Conservation (phyloP, 2,329 filamentous ascomycete species). For the Phyllosticta capitalensis region DNA sequence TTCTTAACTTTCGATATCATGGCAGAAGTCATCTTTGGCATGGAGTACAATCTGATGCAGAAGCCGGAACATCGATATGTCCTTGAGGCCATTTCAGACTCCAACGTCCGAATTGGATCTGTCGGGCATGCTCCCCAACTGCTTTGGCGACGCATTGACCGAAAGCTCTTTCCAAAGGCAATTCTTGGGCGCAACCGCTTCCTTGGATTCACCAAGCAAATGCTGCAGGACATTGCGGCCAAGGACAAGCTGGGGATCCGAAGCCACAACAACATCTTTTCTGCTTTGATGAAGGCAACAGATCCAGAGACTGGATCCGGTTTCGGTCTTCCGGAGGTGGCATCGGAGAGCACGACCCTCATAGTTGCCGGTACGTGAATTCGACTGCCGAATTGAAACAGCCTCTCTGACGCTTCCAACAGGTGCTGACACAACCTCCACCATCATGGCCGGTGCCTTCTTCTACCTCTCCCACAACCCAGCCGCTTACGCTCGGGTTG, state of each 20-base stretch:
- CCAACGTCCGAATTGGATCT: conserved; percentile 5
- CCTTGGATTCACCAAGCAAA: conserved; percentile 2
- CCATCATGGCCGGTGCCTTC: conserved; percentile 31
- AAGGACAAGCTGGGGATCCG: background rate
- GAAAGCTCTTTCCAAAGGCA: conserved; percentile 2
- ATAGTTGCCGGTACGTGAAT: conserved; percentile 33
- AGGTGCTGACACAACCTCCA: conserved; percentile 38
- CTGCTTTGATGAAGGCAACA: conserved; percentile 38
- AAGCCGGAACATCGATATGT: conserved; percentile 32
- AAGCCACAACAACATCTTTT: conserved; percentile 35
- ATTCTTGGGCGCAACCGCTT: conserved; percentile 4
- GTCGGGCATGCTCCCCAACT: background rate
- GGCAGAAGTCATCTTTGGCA: conserved; percentile 39
- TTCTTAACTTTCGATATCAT: conserved; percentile 45
- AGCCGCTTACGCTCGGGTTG: conserved; percentile 22
- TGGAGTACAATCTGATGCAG: conserved; percentile 36
- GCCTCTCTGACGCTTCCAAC: background rate
- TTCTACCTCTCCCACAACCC: conserved; percentile 38
- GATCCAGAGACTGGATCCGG: conserved; percentile 37
- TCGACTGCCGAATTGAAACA: background rate
- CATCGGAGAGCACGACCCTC: conserved; percentile 40
- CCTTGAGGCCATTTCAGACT: conserved; percentile 32
- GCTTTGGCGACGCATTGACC: background rate
- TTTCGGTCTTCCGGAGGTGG: conserved; percentile 37
- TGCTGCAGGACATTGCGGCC: background rate